Evolutionary conservation across 371 early-diverging fungal genomes (phyloP).

Genomic region (Parasitella parasitica): DNA sequence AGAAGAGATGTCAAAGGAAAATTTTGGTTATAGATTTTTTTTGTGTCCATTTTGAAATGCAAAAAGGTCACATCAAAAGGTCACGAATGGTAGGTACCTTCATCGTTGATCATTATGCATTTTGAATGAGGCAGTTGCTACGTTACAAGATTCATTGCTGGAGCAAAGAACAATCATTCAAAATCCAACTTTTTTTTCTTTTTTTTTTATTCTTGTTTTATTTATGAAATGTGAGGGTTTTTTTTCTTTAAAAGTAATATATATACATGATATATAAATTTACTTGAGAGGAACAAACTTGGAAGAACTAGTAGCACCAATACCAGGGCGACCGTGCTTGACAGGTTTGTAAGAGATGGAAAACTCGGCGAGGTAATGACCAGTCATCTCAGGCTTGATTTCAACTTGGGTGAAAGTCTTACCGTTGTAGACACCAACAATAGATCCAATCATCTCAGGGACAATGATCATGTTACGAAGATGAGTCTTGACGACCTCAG

Average conservation of each 20-base stretch:
- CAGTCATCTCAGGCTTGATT: constrained; percentile 99
- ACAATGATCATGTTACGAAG: constrained; percentile 99
- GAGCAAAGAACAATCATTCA: neutral
- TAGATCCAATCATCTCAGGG: constrained; percentile 99
- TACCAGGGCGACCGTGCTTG: constrained; percentile 99
- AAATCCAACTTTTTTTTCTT: neutral
- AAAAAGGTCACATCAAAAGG: neutral
- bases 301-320: constrained; percentile 97
- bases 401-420: constrained; percentile 99
- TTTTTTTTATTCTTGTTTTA: no score
- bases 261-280: constrained; percentile 24
- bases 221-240: neutral
- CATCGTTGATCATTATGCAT: no score
- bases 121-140: neutral
- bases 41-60: neutral
- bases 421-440: constrained; percentile 99
- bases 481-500: constrained; percentile 97
- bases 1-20: neutral
- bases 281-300: constrained; percentile 28
- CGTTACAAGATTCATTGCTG: no score
- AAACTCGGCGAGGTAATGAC: constrained; percentile 97
- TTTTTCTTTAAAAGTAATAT: neutral
- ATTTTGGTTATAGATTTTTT: neutral
- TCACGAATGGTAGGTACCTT: neutral
- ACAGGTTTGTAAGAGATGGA: constrained; percentile 97